Percentiles rank a stretch among this genome's conserved stretches.
Evolutionary conservation across 23 red algal species (phyloP).

Genomic region (Chondrus crispus): DNA sequence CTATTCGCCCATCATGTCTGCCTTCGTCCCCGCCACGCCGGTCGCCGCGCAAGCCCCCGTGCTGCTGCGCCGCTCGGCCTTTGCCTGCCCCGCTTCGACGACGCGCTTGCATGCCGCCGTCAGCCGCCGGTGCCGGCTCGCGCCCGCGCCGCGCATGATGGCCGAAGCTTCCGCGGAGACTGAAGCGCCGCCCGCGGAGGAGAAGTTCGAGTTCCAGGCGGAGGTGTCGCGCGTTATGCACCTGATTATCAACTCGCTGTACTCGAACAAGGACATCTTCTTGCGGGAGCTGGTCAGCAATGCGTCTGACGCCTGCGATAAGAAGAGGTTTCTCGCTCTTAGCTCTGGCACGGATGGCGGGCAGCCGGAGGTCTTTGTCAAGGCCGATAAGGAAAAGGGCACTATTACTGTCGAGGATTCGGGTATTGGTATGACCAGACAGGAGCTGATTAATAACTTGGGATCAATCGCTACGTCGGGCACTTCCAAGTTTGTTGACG

Average conservation of each 20-base stretch:
- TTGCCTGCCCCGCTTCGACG: neutral
- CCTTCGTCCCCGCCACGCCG: slow-evolving; percentile 23
- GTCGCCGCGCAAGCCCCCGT: neutral
- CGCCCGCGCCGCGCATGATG: neutral
- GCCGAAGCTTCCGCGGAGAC: slow-evolving; percentile 23
- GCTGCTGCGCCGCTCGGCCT: slow-evolving; percentile 6
- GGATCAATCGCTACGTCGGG: slow-evolving; percentile 95
- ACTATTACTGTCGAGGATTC: slow-evolving; percentile 80
- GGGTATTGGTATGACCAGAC: slow-evolving; percentile 94
- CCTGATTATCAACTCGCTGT: slow-evolving; percentile 95
- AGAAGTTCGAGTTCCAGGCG: slow-evolving; percentile 97
- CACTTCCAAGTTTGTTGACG: slow-evolving; percentile 96
- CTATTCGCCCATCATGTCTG: neutral
- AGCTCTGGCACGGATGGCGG: slow-evolving; percentile 19
- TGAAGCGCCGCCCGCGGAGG: slow-evolving; percentile 23
- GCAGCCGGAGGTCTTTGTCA: slow-evolving; percentile 71
- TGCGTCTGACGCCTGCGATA: slow-evolving; percentile 95
- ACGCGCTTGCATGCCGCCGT: neutral
- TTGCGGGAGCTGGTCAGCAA: slow-evolving; percentile 93
- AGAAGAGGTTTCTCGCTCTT: slow-evolving; percentile 89
- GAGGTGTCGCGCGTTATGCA: slow-evolving; percentile 97
- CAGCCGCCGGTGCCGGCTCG: neutral
- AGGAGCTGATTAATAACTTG: slow-evolving; percentile 93
- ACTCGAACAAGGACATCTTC: slow-evolving; percentile 95
- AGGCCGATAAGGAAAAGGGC: slow-evolving; percentile 77